Conservation (phyloP, 2,329 filamentous ascomycete species). For the Monosporascus sp. region DNA sequence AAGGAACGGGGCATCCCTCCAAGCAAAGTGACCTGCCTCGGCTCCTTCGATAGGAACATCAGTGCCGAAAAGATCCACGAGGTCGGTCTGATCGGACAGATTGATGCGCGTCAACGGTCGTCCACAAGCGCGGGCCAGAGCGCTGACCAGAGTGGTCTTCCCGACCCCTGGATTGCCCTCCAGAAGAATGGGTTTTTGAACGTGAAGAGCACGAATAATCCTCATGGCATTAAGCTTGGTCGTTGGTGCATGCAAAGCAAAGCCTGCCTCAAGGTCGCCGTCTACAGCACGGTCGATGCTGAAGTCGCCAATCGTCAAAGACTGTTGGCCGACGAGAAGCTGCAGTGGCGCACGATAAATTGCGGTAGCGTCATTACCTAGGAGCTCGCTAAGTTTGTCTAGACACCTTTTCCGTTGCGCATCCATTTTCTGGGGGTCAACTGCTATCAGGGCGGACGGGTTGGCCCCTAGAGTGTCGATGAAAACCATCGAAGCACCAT, state of each 20-base stretch:
- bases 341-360: slow-evolving; percentile 62
- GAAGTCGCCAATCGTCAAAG: slow-evolving; percentile 71
- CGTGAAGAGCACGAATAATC: slow-evolving; percentile 81
- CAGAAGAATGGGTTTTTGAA: slow-evolving; percentile 84
- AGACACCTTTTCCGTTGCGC: slow-evolving; percentile 71
- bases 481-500: slow-evolving; percentile 92
- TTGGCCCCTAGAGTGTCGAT: slow-evolving; percentile 94
- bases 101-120: slow-evolving; percentile 89
- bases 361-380: slow-evolving; percentile 54
- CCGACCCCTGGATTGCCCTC: slow-evolving; percentile 98
- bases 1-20: slow-evolving; percentile 92
- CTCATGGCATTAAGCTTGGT: slow-evolving; percentile 87
- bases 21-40: slow-evolving; percentile 83
- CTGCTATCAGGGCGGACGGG: slow-evolving; percentile 78
- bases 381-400: slow-evolving; percentile 61
- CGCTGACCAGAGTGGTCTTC: slow-evolving; percentile 89
- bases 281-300: slow-evolving; percentile 50
- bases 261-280: slow-evolving; percentile 51
- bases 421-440: slow-evolving; percentile 63
- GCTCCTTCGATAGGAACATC: slow-evolving; percentile 95
- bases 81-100: slow-evolving; percentile 92
- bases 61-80: slow-evolving; percentile 96
- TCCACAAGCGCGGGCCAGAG: slow-evolving; percentile 74
- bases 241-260: slow-evolving; percentile 84
- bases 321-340: slow-evolving; percentile 47